phyloP scores from a whole-genome alignment of 2,329 filamentous ascomycete species.

The Pseudogymnoascus sp. region DNA sequence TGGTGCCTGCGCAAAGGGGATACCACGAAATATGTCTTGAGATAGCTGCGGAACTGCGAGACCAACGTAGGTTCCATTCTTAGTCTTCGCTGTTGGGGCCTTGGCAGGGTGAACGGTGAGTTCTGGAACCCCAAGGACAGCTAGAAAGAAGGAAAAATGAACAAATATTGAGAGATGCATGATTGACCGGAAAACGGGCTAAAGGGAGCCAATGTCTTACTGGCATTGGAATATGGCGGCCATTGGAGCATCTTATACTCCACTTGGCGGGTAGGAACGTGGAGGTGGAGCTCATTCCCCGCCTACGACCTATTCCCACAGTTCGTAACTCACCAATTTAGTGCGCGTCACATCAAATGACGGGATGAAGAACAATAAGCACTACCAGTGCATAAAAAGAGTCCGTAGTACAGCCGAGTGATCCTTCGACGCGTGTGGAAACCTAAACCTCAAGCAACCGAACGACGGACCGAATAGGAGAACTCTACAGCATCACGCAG shows the following conservation, averaged over 20 bases:
- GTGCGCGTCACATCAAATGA: neutral
- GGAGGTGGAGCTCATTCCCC: conserved; percentile 5
- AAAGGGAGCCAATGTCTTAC: neutral
- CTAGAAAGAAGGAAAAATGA: neutral
- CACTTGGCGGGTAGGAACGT: neutral
- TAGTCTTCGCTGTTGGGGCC: neutral
- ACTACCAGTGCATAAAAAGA: neutral
- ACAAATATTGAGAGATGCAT: neutral
- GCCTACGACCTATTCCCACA: neutral
- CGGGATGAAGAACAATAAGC: neutral
- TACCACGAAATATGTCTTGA: conserved; percentile 17
- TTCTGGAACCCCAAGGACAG: conserved; percentile 1
- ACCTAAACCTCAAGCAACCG: neutral
- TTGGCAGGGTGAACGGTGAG: neutral
- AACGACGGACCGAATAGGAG: neutral
- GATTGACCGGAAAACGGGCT: neutral
- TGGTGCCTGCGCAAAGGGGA: conserved; percentile 17
- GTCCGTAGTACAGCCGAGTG: neutral
- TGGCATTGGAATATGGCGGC: neutral
- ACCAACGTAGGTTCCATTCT: neutral
- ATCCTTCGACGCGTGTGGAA: neutral
- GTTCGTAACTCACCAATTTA: neutral
- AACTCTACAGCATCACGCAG: neutral
- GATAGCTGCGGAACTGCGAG: conserved; percentile 10
- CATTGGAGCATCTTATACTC: conserved; percentile 2